Conservation (phyloP, 805 yeast genomes). For the Metschnikowia lachancei region DNA sequence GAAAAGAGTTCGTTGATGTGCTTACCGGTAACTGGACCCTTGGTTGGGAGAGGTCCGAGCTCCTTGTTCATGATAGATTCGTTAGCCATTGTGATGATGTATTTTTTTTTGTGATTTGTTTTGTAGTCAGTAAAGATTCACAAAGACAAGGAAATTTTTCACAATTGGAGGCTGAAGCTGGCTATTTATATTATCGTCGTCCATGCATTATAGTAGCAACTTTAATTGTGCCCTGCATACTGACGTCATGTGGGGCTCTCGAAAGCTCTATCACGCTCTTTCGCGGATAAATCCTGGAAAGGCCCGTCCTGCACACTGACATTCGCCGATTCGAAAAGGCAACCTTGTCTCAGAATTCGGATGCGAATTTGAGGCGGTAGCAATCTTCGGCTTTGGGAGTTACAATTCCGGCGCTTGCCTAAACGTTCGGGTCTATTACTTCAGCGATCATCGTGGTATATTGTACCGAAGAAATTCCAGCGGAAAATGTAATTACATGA, state of each 20-base stretch:
- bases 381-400: not conserved
- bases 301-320: conserved; percentile 1
- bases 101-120: not conserved
- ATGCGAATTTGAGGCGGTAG: not conserved
- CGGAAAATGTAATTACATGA: no score
- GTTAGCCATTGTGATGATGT: conserved; percentile 14
- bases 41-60: conserved; percentile 40
- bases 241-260: conserved; percentile 8
- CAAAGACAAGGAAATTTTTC: not conserved
- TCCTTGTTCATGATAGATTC: conserved; percentile 29
- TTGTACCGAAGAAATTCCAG: no score
- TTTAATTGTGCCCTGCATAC: conserved; percentile 9
- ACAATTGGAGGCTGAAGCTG: not conserved
- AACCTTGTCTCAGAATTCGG: not conserved
- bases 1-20: conserved; percentile 68
- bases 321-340: conserved; percentile 5
- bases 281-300: conserved; percentile 4
- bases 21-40: conserved; percentile 49
- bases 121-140: not conserved
- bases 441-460: no score
- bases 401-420: no score
- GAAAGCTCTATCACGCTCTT: not conserved
- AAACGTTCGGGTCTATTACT: no score
- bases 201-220: conserved; percentile 12
- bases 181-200: conserved; percentile 8